Conservation (phyloP, 2,329 filamentous ascomycete genomes). For the Microsporum canis region DNA sequence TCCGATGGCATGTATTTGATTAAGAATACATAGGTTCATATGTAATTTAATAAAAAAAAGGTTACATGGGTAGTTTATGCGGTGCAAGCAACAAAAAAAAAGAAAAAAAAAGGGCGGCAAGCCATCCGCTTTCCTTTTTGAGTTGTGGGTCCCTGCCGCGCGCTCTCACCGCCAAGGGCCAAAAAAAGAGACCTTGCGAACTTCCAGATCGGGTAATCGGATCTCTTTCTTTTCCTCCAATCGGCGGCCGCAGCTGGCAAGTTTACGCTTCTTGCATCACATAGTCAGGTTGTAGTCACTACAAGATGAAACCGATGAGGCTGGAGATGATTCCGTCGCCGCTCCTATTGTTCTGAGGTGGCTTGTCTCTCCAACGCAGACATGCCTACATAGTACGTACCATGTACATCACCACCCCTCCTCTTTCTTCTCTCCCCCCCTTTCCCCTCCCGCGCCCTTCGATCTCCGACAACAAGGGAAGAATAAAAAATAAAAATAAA, state of each 20-base stretch:
- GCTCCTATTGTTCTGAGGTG: background rate
- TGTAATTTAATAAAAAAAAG: too few relatives aligned
- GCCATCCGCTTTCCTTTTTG: conserved; percentile 1
- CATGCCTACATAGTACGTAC: background rate
- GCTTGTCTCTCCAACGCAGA: background rate
- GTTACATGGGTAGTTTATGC: background rate
- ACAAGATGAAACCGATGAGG: background rate
- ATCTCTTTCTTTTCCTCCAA: background rate
- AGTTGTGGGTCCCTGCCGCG: background rate
- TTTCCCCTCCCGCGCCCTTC: background rate
- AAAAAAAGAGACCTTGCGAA: conserved; percentile 3
- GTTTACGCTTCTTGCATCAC: too few relatives aligned
- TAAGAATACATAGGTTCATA: too few relatives aligned
- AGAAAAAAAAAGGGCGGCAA: background rate
- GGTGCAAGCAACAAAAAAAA: background rate
- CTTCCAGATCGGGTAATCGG: conserved; percentile 3
- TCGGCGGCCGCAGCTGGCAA: background rate
- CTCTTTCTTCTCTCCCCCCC: background rate
- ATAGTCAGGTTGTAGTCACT: background rate
- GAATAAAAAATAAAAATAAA: background rate
- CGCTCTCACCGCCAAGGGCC: background rate
- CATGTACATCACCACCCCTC: background rate
- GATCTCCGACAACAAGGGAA: background rate
- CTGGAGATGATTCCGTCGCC: background rate
- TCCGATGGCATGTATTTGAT: too few relatives aligned